Conservation (phyloP, 2,329 filamentous ascomycete genomes). For the Fusarium heterosporum region DNA sequence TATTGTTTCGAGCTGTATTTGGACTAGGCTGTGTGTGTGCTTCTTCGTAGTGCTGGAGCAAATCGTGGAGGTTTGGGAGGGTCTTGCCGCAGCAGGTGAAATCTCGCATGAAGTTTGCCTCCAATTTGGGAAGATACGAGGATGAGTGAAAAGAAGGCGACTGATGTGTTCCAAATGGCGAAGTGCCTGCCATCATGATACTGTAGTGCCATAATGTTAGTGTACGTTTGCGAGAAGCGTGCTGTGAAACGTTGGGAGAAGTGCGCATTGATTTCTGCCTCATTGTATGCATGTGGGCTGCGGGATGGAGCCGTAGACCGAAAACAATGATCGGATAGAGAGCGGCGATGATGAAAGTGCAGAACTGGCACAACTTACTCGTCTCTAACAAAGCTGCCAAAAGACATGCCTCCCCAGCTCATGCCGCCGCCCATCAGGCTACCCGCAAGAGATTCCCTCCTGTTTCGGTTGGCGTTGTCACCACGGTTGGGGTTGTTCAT, state of each 20-base stretch:
- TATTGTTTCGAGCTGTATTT: conserved; percentile 55
- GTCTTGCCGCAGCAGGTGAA: conserved; percentile 95
- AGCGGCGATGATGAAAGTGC: conserved; percentile 16
- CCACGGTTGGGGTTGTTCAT: conserved; percentile 72
- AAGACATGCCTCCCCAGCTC: conserved; percentile 97
- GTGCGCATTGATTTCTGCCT: conserved; percentile 28
- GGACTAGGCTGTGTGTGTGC: conserved; percentile 80
- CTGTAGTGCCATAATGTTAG: conserved; percentile 60
- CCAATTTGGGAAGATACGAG: conserved; percentile 94
- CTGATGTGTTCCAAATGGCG: conserved; percentile 83
- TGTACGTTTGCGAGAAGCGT: conserved; percentile 16
- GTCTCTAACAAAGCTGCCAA: conserved; percentile 96
- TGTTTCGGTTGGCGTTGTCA: conserved; percentile 66
- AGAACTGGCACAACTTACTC: conserved; percentile 75
- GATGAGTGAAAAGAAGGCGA: conserved; percentile 98
- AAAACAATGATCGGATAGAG: conserved; percentile 14
- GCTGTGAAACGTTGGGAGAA: background rate
- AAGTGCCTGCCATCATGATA: conserved; percentile 95
- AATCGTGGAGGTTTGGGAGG: conserved; percentile 90
- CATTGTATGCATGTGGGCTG: conserved; percentile 21
- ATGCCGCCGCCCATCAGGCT: conserved; percentile 82
- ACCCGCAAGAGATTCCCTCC: conserved; percentile 72
- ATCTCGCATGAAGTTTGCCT: conserved; percentile 97
- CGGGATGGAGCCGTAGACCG: conserved; percentile 24
- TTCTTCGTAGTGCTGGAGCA: conserved; percentile 97